Conservation (phyloP, 2,329 filamentous ascomycete genomes). For the Colletotrichum plurivorum region DNA sequence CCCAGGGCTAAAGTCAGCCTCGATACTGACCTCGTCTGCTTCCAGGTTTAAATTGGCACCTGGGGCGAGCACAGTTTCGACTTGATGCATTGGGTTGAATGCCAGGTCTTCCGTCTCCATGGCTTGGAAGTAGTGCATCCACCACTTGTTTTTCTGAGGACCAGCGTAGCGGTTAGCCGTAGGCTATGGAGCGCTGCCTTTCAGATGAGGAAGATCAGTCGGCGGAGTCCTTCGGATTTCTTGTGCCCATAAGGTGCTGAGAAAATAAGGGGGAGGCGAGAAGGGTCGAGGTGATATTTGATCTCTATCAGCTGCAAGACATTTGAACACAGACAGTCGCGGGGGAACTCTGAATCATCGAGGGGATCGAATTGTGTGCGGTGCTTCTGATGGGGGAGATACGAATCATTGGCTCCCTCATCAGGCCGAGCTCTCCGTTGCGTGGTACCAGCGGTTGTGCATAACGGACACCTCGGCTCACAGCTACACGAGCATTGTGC, state of each 20-base stretch:
- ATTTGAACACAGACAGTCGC: background rate
- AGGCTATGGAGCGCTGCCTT: background rate
- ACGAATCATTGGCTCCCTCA: constrained; percentile 21
- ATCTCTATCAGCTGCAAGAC: background rate
- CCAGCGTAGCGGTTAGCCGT: background rate
- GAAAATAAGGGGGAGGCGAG: background rate
- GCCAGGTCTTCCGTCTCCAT: constrained; percentile 31
- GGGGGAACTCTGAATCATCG: background rate
- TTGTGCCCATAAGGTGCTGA: too few species aligned
- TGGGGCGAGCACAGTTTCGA: constrained; percentile 16
- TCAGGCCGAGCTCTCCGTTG: constrained; percentile 10
- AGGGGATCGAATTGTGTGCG: constrained; percentile 14
- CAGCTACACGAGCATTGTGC: too few species aligned
- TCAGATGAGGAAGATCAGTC: background rate
- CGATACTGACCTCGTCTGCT: constrained; percentile 36
- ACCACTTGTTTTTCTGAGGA: background rate
- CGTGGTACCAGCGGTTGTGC: constrained; percentile 21
- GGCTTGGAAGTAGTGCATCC: background rate
- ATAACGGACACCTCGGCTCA: background rate
- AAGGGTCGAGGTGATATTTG: background rate
- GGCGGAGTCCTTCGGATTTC: too few species aligned
- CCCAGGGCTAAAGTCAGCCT: background rate
- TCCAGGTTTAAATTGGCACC: constrained; percentile 29
- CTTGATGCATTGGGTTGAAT: constrained; percentile 24
- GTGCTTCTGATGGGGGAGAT: constrained; percentile 20